Evolutionary conservation across 176 grass and related monocot genomes (phyloP).

Genomic region (Phoenix roebelenii): DNA sequence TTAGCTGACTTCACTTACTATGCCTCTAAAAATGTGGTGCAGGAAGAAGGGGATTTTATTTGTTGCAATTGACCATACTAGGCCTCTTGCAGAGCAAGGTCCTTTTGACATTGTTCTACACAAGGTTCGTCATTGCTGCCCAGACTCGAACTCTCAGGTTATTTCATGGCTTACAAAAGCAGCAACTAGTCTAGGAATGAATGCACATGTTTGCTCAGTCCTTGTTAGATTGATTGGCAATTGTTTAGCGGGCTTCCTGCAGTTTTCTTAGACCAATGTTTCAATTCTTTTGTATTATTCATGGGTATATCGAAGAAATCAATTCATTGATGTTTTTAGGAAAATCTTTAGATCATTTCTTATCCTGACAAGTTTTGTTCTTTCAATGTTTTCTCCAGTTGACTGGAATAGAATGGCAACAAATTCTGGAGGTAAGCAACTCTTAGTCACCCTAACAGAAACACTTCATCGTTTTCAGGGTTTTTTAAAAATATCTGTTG

Average conservation of each 20-base stretch:
- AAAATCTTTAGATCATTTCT: no score
- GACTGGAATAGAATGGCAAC: slow-evolving; percentile 76
- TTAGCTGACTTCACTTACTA: no score
- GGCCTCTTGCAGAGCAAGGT: slow-evolving; percentile 68
- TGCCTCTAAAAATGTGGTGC: slow-evolving; percentile 2
- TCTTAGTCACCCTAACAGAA: background rate
- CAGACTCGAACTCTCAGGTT: no score
- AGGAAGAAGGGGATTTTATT: slow-evolving; percentile 93
- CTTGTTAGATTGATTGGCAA: no score
- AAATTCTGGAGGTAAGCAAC: slow-evolving; percentile 61
- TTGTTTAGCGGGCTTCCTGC: no score
- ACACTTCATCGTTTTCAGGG: background rate
- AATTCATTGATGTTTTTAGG: no score
- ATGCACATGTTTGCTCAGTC: no score
- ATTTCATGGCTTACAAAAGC: no score
- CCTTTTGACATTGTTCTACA: slow-evolving; percentile 95
- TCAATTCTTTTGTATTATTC: no score
- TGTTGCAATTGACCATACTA: slow-evolving; percentile 53
- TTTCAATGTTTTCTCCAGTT: slow-evolving; percentile 35
- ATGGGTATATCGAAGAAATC: no score
- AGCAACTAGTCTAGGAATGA: no score
- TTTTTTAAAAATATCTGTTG: background rate
- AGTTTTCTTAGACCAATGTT: no score
- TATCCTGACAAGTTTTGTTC: slow-evolving; percentile 16
- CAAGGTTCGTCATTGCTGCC: slow-evolving; percentile 39